Evolutionary conservation across 2,329 filamentous ascomycete genomes (phyloP), one percentile per base, ranked within the genome.

Genomic region (Biscogniauxia marginata): DNA sequence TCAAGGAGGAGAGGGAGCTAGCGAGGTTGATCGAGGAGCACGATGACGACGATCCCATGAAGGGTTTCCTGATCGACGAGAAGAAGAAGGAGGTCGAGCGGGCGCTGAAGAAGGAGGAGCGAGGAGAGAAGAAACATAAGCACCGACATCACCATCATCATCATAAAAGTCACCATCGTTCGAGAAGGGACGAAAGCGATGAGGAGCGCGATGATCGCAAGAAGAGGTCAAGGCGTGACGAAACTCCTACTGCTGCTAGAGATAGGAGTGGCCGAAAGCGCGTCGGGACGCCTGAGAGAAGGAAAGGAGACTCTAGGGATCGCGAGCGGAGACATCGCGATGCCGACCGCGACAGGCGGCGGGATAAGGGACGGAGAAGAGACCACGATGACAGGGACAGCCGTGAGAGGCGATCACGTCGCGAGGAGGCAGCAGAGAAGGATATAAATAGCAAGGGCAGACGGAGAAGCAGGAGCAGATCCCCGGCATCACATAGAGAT

Each of bases 41-140:
- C 62, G 95, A 98, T 63, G 93, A 97, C 21, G 93, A 98, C 59
- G 95, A 99, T 71, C 95, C 95, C 0, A 99, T 99, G 95, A 97
- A 96, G 74, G 86, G 85, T 39, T 97, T 90, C 66, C 71, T 98
- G 61, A 86, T 97, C 51, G 84, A 93, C 61, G 89, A 96, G 74
- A 97, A 98, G 81, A 92, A 90, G 74, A 91, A 91, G 70, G 91
- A 96, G 71, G 84, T 96, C 11, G 85, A 89, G 53, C 82, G 84
- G 56, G 93, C 91, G 3, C 74, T 89, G 64, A 78, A 79, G 61
- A 81, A 74, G 64, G 70, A 79, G 47, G 81, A 73, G 68, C 74
- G 68, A 64, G 77, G 78, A 55, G 77, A 81, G 13, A 81, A 77
- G 65, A 79, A 80, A 5, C 48, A 25, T 7, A 25, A 73, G 67